Percentiles rank a stretch among this genome's conserved stretches.
These are phyloP conservation scores for Prunus mira DNA, from an alignment of 306 rosid genomes.

Conservation along the genomic window DNA sequence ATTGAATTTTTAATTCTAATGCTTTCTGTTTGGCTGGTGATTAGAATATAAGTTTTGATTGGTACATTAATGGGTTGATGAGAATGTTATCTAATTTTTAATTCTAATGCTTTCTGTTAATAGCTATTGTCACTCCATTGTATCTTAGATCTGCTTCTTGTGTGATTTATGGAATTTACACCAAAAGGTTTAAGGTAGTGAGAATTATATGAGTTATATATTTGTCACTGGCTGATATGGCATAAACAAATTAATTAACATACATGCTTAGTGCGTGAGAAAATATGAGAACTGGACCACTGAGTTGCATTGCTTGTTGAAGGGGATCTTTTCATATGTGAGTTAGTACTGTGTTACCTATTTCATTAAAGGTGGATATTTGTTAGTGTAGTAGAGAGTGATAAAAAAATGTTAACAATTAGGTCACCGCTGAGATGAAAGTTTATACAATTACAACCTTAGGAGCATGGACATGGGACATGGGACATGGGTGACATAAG, in stretches of 20 bases:
- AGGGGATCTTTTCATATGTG: not conserved
- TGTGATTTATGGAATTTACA: not conserved
- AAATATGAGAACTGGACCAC: not conserved
- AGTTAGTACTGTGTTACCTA: not conserved
- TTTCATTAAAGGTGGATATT: not conserved
- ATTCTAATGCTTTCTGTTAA: not conserved
- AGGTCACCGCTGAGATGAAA: not conserved
- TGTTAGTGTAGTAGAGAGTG: not conserved
- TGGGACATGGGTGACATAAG: not conserved
- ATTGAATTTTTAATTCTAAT: not conserved
- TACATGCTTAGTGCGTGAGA: not conserved
- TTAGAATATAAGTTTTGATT: constrained; percentile 1
- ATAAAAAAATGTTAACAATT: not conserved
- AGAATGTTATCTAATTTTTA: not conserved
- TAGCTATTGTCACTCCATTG: not conserved
- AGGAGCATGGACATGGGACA: not conserved
- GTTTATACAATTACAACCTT: not conserved
- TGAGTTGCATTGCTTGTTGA: constrained; percentile 6
- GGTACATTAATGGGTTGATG: not conserved
- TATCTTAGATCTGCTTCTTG: not conserved
- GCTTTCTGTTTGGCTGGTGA: constrained; percentile 18
- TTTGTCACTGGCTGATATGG: not conserved
- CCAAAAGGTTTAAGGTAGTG: not conserved
- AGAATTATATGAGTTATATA: not conserved
- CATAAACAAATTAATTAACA: not conserved